A percentile compares a stretch with the other conserved stretches of the same genome.
These are phyloP conservation scores for Pseudonectria buxi DNA, from an alignment of 2,329 filamentous ascomycete species.

Conservation along the genomic window DNA sequence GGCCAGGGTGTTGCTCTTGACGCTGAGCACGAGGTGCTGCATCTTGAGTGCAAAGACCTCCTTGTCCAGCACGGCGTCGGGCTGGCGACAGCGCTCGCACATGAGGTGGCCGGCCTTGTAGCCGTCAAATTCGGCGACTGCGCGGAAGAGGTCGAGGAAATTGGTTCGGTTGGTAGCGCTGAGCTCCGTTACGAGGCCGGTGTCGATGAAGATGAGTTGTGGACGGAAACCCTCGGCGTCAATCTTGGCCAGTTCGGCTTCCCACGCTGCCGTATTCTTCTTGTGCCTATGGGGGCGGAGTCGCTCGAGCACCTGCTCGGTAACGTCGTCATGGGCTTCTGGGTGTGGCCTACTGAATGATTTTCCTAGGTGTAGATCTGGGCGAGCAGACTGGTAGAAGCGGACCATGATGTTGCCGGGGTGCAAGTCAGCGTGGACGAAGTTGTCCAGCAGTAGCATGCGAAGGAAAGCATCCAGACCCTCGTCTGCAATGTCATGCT, in stretches of 20 bases:
- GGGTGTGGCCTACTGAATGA: constrained; percentile 29
- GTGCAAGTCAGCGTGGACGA: constrained; percentile 92
- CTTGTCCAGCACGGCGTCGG: constrained; percentile 77
- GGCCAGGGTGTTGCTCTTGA: constrained; percentile 86
- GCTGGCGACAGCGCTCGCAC: constrained; percentile 91
- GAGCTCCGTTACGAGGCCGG: constrained; percentile 88
- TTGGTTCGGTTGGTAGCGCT: constrained; percentile 81
- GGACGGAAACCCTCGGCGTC: constrained; percentile 85
- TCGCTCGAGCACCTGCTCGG: constrained; percentile 75
- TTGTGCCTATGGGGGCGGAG: constrained; percentile 63
- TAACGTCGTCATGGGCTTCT: constrained; percentile 63
- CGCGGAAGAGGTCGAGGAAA: constrained; percentile 92
- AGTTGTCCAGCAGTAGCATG: constrained; percentile 96
- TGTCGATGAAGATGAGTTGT: constrained; percentile 96
- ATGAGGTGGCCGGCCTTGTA: constrained; percentile 93
- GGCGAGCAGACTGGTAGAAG: constrained; percentile 78
- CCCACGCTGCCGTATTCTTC: constrained; percentile 64
- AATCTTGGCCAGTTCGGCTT: constrained; percentile 64
- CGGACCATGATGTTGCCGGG: constrained; percentile 99
- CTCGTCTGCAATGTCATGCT: constrained; percentile 89
- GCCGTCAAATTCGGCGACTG: constrained; percentile 92
- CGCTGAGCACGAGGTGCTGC: constrained; percentile 88
- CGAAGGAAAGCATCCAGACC: constrained; percentile 92
- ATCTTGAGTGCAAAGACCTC: constrained; percentile 93
- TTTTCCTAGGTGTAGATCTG: constrained; percentile 46